phyloP scores from a whole-genome alignment of 805 yeast genomes.

The Candida montana region DNA sequence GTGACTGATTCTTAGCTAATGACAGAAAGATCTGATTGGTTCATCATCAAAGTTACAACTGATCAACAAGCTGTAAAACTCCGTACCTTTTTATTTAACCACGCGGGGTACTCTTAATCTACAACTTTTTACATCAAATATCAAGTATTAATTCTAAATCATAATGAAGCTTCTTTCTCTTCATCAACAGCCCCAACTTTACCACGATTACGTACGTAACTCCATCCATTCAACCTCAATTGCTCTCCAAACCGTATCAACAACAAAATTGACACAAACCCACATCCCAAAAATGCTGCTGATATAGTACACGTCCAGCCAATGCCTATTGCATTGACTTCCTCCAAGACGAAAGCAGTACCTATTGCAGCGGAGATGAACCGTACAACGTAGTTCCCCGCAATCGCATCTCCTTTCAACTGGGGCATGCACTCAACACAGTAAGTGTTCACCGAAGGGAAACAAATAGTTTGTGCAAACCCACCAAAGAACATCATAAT shows the following conservation, averaged over 20 bases:
- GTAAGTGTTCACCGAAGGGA: slow-evolving; percentile 51
- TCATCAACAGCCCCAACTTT: too few species aligned
- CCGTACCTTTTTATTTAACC: too few species aligned
- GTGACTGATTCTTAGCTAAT: too few species aligned
- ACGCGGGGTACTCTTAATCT: too few species aligned
- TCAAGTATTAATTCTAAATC: too few species aligned
- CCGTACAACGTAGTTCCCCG: slow-evolving; percentile 46
- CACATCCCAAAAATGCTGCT: slow-evolving; percentile 26
- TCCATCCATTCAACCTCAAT: slow-evolving; percentile 3
- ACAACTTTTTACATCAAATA: too few species aligned
- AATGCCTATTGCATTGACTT: slow-evolving; percentile 44
- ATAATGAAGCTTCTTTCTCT: too few species aligned
- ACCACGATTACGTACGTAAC: background rate
- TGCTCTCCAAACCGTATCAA: slow-evolving; percentile 7
- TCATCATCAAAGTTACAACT: too few species aligned
- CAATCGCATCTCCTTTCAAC: slow-evolving; percentile 50
- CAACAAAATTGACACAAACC: background rate
- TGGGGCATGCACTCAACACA: slow-evolving; percentile 55
- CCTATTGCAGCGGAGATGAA: slow-evolving; percentile 48
- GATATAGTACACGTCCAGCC: slow-evolving; percentile 53
- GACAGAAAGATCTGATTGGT: too few species aligned
- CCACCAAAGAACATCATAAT: slow-evolving; percentile 44
- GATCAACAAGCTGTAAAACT: too few species aligned
- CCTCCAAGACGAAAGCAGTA: slow-evolving; percentile 42
- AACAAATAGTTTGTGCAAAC: slow-evolving; percentile 44